phyloP scores from a whole-genome alignment of 2,329 filamentous ascomycete genomes.

The Neoascochyta sp. region DNA sequence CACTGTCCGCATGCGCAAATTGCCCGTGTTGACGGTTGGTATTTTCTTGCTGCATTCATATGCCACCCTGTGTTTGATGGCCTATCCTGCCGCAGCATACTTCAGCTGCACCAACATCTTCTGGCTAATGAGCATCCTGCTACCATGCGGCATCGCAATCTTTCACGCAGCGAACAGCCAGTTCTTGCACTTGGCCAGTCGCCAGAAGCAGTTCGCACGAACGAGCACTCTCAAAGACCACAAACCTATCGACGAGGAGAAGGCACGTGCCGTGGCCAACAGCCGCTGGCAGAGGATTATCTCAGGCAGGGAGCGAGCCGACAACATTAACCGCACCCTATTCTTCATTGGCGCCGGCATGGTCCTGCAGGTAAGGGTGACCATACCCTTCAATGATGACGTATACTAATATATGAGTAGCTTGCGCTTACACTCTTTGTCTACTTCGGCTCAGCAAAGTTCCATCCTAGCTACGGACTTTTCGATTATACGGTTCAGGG shows the following conservation, averaged over 20 bases:
- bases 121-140: slow-evolving; percentile 34
- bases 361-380: slow-evolving; percentile 20
- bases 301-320: slow-evolving; percentile 20
- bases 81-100: slow-evolving; percentile 24
- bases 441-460: slow-evolving; percentile 32
- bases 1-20: slow-evolving; percentile 29
- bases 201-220: slow-evolving; percentile 30
- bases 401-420: slow-evolving; percentile 4
- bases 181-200: slow-evolving; percentile 31
- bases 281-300: slow-evolving; percentile 25
- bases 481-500: slow-evolving; percentile 28
- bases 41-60: slow-evolving; percentile 27
- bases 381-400: background rate
- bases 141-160: slow-evolving; percentile 30
- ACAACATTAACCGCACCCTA: slow-evolving; percentile 26
- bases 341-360: slow-evolving; percentile 28
- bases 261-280: slow-evolving; percentile 19
- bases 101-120: slow-evolving; percentile 27
- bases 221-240: slow-evolving; percentile 23
- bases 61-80: slow-evolving; percentile 18
- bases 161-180: slow-evolving; percentile 37
- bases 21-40: slow-evolving; percentile 26
- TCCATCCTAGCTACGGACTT: slow-evolving; percentile 31
- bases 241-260: slow-evolving; percentile 20
- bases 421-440: slow-evolving; percentile 26